A percentile compares a stretch with the other conserved stretches of the same genome.
phyloP scores from a whole-genome alignment of 2,329 filamentous ascomycete species.

The Lasiodiplodia sp. region DNA sequence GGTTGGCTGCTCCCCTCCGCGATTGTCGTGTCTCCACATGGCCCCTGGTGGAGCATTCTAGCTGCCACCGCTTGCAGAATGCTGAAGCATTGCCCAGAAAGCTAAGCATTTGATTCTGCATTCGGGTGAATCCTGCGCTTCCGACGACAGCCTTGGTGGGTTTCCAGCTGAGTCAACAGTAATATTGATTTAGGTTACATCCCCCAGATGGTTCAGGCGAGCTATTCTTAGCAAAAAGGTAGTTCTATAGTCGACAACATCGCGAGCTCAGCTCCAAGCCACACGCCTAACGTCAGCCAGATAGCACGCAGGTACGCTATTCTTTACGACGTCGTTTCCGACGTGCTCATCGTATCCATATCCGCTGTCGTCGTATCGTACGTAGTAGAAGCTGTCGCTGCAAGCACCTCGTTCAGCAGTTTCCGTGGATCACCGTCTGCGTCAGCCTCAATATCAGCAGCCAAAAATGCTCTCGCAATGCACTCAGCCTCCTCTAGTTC shows the following conservation, averaged over 20 bases:
- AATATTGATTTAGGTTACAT: neutral
- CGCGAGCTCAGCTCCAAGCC: neutral
- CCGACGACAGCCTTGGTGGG: neutral
- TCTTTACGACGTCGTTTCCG: neutral
- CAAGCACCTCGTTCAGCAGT: conserved; percentile 49
- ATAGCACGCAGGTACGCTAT: too few relatives aligned
- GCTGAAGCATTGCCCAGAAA: neutral
- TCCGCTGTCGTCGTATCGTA: neutral
- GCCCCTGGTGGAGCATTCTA: neutral
- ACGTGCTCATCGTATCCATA: conserved; percentile 10
- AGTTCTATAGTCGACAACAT: neutral
- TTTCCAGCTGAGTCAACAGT: neutral
- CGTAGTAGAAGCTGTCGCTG: neutral
- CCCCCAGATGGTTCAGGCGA: neutral
- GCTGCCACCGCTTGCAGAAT: neutral
- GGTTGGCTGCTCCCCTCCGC: neutral
- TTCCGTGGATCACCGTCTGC: conserved; percentile 41
- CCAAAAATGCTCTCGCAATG: conserved; percentile 53
- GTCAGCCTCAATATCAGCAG: conserved; percentile 41
- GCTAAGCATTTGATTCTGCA: neutral
- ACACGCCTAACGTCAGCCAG: neutral
- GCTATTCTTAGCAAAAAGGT: neutral
- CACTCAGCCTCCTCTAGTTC: conserved; percentile 70
- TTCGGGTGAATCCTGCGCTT: neutral
- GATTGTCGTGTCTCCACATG: neutral